Base-by-base conservation (phyloP, 345 rosid species). In the Brassica juncea region DNA sequence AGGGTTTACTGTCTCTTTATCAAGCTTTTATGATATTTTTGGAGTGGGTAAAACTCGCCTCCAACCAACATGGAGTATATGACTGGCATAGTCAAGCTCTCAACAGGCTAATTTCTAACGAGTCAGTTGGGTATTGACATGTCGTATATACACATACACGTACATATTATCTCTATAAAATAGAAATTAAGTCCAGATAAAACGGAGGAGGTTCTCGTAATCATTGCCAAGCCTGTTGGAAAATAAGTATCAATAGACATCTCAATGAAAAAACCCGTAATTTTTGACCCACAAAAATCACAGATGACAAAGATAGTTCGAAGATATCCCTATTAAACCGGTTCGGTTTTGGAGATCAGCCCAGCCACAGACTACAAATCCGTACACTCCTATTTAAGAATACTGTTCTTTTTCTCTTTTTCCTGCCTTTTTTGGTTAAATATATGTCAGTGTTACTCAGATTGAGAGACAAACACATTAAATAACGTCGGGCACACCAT, bases 21-120 rank as follows among this genome's bases (percentile, higher is more conserved):
- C 31, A 28, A 28, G 31, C 31, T 28, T 28, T 28, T 28, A 28
- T 28, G 31, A 28, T 28, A 28, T 28, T 28, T 28, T 28, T 28
- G 31, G 31, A 28, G 31, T 3, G 31, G 31, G 31, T 28, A 28
- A 28, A 28, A 28, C 31, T 28, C 31, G 31, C 31, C 31, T 28
- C 31, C 31, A 28, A 28, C 31, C 31, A 28, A 28, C 31, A 28
- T 28, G 52, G 52, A 52, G 58, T 52, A 52, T 52, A 52, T 54
- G 60, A 52, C 28, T 25, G 61, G 61, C 61, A 27, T 52, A 52
- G 28, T 52, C 62, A 70, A 52, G 15, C 62, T 28, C 44, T 70
- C 62, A 30, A 70, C 73, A 52, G 52, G 73, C 73, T 27, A 28
- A 4, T 8, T 3, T 52, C 42, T 47, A 70, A 19, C 62, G n/a